A percentile compares a stretch with the other conserved stretches of the same genome.
Evolutionary conservation across 108 stramenopile species (phyloP).

Genomic region (Fistulifera pelliculosa): DNA sequence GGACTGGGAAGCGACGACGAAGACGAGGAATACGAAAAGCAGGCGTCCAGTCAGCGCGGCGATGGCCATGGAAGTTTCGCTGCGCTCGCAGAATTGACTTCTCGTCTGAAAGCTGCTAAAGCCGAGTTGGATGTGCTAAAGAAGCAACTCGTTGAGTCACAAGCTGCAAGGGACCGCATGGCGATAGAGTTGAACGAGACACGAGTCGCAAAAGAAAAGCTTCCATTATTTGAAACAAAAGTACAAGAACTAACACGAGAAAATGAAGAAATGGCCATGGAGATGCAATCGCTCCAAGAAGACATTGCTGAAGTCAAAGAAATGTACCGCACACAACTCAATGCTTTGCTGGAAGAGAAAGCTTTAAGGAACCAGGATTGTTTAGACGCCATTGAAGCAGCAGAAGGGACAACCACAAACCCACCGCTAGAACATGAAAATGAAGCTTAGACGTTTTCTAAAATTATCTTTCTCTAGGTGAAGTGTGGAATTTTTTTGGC

Average conservation of each 20-base stretch:
- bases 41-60: conserved; percentile 16
- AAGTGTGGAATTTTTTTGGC: no score
- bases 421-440: no score
- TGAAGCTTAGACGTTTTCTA: no score
- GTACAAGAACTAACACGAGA: conserved; percentile 54
- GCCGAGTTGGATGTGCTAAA: conserved; percentile 50
- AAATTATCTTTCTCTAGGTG: no score
- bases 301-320: conserved; percentile 65
- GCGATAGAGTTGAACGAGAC: conserved; percentile 46
- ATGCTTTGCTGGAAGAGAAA: conserved; percentile 67
- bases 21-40: conserved; percentile 24
- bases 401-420: no score
- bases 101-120: conserved; percentile 48
- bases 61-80: conserved; percentile 40
- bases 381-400: no score
- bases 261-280: conserved; percentile 51
- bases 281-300: conserved; percentile 57
- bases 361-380: conserved; percentile 8
- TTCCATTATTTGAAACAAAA: conserved; percentile 59
- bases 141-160: conserved; percentile 47
- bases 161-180: conserved; percentile 42
- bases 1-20: conserved; percentile 53
- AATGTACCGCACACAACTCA: conserved; percentile 61
- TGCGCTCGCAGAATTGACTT: conserved; percentile 68
- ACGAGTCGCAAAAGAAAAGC: conserved; percentile 54